These are phyloP conservation scores for Ophiorrhiza pumila DNA, from an alignment of 257 asterid species.

Conservation along the genomic window DNA sequence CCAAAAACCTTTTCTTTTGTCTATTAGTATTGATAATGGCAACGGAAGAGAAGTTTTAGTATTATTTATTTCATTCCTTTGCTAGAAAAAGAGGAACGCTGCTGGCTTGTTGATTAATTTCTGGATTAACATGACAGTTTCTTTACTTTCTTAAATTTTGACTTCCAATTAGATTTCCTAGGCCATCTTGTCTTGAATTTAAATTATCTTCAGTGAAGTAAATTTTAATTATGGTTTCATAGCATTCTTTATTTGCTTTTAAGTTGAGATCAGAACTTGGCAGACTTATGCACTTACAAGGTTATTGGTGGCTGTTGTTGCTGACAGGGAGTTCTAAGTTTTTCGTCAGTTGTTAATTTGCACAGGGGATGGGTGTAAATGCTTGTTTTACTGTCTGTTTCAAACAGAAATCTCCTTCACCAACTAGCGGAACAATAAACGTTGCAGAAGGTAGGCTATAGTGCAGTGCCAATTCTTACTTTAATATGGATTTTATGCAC, in stretches of 20 bases:
- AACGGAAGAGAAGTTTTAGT: neutral
- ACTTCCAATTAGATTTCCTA: neutral
- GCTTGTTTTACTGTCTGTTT: conserved; percentile 11
- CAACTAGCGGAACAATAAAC: conserved; percentile 24
- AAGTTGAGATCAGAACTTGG: neutral
- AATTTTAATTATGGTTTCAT: too few relatives aligned
- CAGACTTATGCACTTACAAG: neutral
- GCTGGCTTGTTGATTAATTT: neutral
- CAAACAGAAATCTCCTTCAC: conserved; percentile 21
- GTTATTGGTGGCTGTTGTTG: neutral
- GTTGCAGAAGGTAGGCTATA: conserved; percentile 53
- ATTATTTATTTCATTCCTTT: too few relatives aligned
- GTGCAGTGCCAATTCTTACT: conserved; percentile 6
- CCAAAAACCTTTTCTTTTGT: neutral
- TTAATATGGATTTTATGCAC: neutral
- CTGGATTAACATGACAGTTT: neutral
- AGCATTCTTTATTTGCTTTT: neutral
- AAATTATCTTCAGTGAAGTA: too few relatives aligned
- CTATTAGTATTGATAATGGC: neutral
- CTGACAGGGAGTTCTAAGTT: conserved; percentile 10
- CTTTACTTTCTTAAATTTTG: too few relatives aligned
- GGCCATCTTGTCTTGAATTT: too few relatives aligned
- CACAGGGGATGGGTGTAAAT: conserved; percentile 1
- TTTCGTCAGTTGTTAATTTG: neutral
- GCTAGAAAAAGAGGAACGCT: too few relatives aligned